Conservation (phyloP, 805 yeast genomes). For the Saccharomycopsis lassenensis region DNA sequence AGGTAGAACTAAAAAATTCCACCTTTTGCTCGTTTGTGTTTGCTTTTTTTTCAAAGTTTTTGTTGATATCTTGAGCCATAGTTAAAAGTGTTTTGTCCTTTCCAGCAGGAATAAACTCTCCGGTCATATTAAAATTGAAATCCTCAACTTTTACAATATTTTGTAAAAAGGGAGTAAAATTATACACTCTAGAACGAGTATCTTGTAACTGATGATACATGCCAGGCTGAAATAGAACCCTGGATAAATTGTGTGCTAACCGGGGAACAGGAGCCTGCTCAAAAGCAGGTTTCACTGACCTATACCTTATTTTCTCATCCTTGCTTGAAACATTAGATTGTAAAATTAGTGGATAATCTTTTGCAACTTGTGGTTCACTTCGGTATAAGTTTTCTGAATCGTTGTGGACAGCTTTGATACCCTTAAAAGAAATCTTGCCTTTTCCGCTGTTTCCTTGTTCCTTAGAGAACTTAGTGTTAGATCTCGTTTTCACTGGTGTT, state of each 20-base stretch:
- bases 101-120: constrained; percentile 54
- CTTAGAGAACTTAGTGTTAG: too few species aligned
- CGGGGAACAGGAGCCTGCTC: constrained; percentile 29
- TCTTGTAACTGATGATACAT: constrained; percentile 71
- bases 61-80: constrained; percentile 31
- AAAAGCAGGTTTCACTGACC: constrained; percentile 8
- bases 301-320: too few species aligned
- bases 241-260: constrained; percentile 55
- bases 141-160: constrained; percentile 52
- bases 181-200: constrained; percentile 62
- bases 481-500: too few species aligned
- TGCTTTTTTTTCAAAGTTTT: constrained; percentile 15
- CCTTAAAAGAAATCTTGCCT: too few species aligned
- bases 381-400: too few species aligned
- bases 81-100: constrained; percentile 44
- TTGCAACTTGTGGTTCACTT: too few species aligned
- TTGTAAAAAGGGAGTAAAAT: constrained; percentile 52
- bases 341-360: too few species aligned
- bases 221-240: constrained; percentile 64
- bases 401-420: too few species aligned
- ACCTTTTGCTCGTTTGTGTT: constrained; percentile 1
- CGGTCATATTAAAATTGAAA: constrained; percentile 48
- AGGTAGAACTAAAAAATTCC: constrained; percentile 66
- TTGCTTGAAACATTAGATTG: too few species aligned
- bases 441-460: too few species aligned